These are phyloP conservation scores for Helianthus tuberosus DNA, from an alignment of 129 eudicot genomes.

Conservation along the genomic window DNA sequence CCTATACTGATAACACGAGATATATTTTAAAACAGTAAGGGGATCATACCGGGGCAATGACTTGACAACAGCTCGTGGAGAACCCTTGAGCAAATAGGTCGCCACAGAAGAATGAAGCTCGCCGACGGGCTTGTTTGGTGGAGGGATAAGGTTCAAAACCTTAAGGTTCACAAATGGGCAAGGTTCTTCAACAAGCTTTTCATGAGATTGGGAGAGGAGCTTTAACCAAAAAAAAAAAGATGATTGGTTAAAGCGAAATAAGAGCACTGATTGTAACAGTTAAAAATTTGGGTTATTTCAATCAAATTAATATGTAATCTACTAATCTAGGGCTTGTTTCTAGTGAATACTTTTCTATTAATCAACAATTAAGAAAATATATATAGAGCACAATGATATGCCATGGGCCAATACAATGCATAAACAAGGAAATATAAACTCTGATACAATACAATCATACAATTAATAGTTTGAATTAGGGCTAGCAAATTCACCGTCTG, in stretches of 20 bases:
- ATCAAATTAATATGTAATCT: not conserved
- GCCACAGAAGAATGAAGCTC: conserved; percentile 21
- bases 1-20: not conserved
- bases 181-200: conserved; percentile 24
- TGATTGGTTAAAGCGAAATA: not conserved
- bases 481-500: too few species aligned
- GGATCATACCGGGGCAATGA: conserved; percentile 14
- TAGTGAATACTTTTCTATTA: not conserved
- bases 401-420: too few species aligned
- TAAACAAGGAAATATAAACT: not conserved
- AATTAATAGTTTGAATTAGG: not conserved
- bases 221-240: conserved; percentile 3
- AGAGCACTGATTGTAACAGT: too few species aligned
- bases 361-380: not conserved
- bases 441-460: not conserved
- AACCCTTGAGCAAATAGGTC: conserved; percentile 27
- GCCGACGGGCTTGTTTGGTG: conserved; percentile 24
- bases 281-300: too few species aligned
- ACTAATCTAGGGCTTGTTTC: not conserved
- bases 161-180: conserved; percentile 26
- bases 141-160: conserved; percentile 35
- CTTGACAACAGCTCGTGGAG: conserved; percentile 11
- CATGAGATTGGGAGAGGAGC: conserved; percentile 19
- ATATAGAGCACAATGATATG: too few species aligned
- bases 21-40: not conserved